A percentile compares a stretch with the other conserved stretches of the same genome.
Evolutionary conservation across 1,284 basidiomycete genomes (phyloP).

Genomic region (Uromyces viciae-fabae): DNA sequence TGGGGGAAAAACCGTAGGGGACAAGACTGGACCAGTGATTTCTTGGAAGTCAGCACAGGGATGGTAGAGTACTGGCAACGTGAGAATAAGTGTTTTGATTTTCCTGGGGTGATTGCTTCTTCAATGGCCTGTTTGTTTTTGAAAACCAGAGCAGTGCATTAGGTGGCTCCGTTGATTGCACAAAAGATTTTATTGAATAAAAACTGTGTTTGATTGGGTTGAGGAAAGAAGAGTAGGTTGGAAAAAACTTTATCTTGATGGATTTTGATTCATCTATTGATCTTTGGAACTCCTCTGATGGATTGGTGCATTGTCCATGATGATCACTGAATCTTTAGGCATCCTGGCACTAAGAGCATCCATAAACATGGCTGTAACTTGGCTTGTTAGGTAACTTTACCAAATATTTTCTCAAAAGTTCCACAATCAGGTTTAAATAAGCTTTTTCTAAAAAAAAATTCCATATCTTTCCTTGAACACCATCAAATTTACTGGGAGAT

Average conservation of each 20-base stretch:
- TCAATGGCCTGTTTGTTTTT: background rate
- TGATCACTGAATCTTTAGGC: background rate
- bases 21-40: background rate
- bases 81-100: background rate
- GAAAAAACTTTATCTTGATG: background rate
- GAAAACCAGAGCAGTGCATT: background rate
- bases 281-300: background rate
- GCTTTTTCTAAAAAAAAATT: too few relatives aligned
- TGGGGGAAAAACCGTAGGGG: too few relatives aligned
- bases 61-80: background rate
- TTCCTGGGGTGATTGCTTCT: background rate
- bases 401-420: too few relatives aligned
- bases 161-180: background rate
- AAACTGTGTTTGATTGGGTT: background rate
- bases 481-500: too few relatives aligned
- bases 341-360: background rate
- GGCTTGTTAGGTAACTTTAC: too few relatives aligned
- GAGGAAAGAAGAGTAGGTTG: background rate
- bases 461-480: too few relatives aligned
- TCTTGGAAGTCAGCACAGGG: background rate
- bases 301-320: background rate
- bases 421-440: too few relatives aligned
- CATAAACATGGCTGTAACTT: too few relatives aligned
- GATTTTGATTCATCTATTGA: background rate
- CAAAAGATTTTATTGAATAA: background rate